Base-by-base conservation (phyloP, 1,139 yeast genomes). In the Yamadazyma triangularis region DNA sequence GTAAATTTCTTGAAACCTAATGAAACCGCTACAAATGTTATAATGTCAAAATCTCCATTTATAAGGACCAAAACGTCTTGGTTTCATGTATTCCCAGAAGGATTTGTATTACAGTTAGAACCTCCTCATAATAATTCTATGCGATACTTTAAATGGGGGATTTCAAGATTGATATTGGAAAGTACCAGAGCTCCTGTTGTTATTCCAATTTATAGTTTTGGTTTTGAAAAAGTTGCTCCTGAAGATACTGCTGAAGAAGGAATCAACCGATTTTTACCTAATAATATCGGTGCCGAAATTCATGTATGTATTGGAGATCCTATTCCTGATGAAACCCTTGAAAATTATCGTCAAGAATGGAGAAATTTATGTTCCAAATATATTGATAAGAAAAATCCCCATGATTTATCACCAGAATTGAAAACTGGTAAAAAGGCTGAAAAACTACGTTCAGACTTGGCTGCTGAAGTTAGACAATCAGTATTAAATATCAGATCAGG, bases 81-180 rank as follows among this genome's bases (percentile, higher is more conserved):
- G 98, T 77, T 91, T 38, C 97, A 91, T 54, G 79, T 89, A 4
- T 91, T 87, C 56, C 98, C 98, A 0, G 98, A 91, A 54, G 96
- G 95, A 0, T 85, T 82, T 53, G 97, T 91, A 2, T 72, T 91
- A 32, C 98, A 91, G 53, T 64, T 89, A 19, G 72, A 79, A 40
- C 79, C 79, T 25, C 96, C 96, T 2, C 78, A 75, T 53, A 66
- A 72, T 32, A 81, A 85, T 45, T 85, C 96, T 4, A 84, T 91
- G 89, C 67, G 96, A 39, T 91, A 86, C 55, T 91, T 91, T 67
- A 83, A 87, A 51, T 91, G 98, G 98, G 98, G 98, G 0, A 79
- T 88, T 1, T 73, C 95, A 3, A 69, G 98, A 43, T 55, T 89
- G 43, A 69, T 91, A 4, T 60, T 91, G 33, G 98, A 91, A 55